Percentiles rank a stretch among this genome's conserved stretches.
Conservation (phyloP, 768 basidiomycete species). For the Podaxis sp. region DNA sequence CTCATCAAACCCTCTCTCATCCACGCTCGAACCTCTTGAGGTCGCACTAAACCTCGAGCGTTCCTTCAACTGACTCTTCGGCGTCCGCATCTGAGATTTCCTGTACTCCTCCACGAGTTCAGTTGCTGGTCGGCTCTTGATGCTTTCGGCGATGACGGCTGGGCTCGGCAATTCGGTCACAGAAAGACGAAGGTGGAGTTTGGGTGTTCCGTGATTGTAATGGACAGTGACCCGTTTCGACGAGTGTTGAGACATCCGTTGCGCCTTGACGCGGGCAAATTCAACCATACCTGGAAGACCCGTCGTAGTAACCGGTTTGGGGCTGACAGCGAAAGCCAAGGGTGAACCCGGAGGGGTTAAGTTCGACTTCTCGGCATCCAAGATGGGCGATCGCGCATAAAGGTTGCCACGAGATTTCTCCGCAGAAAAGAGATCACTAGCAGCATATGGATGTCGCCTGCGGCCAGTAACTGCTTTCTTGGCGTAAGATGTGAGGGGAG, state of each 20-base stretch:
- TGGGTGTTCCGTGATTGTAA: constrained; percentile 46
- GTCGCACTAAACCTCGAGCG: constrained; percentile 9
- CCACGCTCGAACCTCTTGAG: neutral
- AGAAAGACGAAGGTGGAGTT: constrained; percentile 57
- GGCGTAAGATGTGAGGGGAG: neutral
- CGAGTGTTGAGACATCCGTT: constrained; percentile 20
- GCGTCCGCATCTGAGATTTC: constrained; percentile 14
- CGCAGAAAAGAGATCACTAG: neutral
- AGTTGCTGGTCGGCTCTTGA: constrained; percentile 26
- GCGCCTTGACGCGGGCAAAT: constrained; percentile 11
- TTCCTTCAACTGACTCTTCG: neutral
- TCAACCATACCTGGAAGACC: constrained; percentile 15
- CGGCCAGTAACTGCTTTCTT: neutral
- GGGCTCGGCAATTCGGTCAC: constrained; percentile 42
- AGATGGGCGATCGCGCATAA: neutral
- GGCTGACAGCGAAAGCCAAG: neutral
- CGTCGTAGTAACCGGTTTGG: neutral
- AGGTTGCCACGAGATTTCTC: neutral
- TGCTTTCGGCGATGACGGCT: constrained; percentile 24
- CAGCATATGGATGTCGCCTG: constrained; percentile 3
- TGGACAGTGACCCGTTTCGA: constrained; percentile 50
- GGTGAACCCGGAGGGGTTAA: neutral
- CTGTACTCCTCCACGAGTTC: constrained; percentile 11
- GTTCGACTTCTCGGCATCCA: neutral
- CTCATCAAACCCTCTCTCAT: neutral